Percentiles rank a stretch among this genome's conserved stretches.
Evolutionary conservation across 305 asterid genomes (phyloP).

Genomic region (Solanum aculeatissimum): DNA sequence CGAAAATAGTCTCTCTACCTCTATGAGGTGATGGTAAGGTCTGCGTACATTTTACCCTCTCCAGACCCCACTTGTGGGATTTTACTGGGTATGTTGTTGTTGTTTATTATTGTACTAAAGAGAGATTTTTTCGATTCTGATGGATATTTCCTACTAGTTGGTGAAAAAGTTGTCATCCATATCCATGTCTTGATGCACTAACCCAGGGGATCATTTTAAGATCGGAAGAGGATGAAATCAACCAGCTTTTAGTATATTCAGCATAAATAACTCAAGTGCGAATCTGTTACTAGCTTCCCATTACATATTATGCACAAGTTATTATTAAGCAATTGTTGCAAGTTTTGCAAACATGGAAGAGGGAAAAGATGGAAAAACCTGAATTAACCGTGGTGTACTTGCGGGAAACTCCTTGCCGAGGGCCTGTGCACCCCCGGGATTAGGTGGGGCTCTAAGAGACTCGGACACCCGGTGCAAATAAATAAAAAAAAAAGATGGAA

Average conservation of each 20-base stretch:
- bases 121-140: neutral
- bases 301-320: neutral
- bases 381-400: too few relatives aligned
- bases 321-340: neutral
- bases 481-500: neutral
- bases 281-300: neutral
- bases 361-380: neutral
- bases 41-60: too few relatives aligned
- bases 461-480: too few relatives aligned
- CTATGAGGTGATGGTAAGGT: too few relatives aligned
- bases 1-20: too few relatives aligned
- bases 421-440: too few relatives aligned
- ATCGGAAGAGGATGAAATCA: neutral
- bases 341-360: neutral
- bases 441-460: too few relatives aligned
- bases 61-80: too few relatives aligned
- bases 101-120: neutral
- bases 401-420: too few relatives aligned
- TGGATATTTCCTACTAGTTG: neutral
- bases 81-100: too few relatives aligned
- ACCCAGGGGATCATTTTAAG: neutral
- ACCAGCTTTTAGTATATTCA: neutral
- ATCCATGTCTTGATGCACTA: neutral
- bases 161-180: neutral
- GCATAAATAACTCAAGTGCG: neutral